Percentiles rank a stretch among this genome's conserved stretches.
Evolutionary conservation across 2,329 filamentous ascomycete genomes (phyloP).

Genomic region (Epichloe sylvatica): DNA sequence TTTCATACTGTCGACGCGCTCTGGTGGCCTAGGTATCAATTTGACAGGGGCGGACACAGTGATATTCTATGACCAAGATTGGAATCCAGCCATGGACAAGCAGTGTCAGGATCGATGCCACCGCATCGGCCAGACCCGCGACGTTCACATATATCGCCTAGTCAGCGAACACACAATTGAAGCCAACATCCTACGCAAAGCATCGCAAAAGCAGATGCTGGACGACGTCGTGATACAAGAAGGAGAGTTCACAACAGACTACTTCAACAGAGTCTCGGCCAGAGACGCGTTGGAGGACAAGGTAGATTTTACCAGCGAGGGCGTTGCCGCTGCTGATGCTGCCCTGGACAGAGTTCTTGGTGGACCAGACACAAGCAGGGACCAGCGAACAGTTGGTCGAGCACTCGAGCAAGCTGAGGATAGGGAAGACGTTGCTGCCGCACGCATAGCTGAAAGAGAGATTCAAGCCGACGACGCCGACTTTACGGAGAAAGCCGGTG

Average conservation of each 20-base stretch:
- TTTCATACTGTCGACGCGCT: conserved; percentile 90
- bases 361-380: conserved; percentile 44
- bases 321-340: conserved; percentile 58
- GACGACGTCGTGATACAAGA: conserved; percentile 98
- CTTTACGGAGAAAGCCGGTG: conserved; percentile 53
- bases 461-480: conserved; percentile 75
- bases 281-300: conserved; percentile 53
- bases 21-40: conserved; percentile 90
- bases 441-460: conserved; percentile 77
- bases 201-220: conserved; percentile 92
- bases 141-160: conserved; percentile 94
- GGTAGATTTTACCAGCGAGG: conserved; percentile 32
- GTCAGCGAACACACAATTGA: conserved; percentile 92
- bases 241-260: conserved; percentile 93
- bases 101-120: conserved; percentile 97
- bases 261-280: conserved; percentile 69
- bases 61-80: conserved; percentile 97
- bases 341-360: conserved; percentile 81
- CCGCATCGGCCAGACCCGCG: conserved; percentile 90
- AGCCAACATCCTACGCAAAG: conserved; percentile 92
- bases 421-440: conserved; percentile 77
- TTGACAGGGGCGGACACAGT: conserved; percentile 93
- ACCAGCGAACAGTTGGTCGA: conserved; percentile 48
- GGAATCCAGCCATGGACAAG: conserved; percentile 99
- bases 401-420: conserved; percentile 87